Evolutionary conservation across 1,139 yeast genomes (phyloP).

Genomic region (Eremothecium cymbalariae): DNA sequence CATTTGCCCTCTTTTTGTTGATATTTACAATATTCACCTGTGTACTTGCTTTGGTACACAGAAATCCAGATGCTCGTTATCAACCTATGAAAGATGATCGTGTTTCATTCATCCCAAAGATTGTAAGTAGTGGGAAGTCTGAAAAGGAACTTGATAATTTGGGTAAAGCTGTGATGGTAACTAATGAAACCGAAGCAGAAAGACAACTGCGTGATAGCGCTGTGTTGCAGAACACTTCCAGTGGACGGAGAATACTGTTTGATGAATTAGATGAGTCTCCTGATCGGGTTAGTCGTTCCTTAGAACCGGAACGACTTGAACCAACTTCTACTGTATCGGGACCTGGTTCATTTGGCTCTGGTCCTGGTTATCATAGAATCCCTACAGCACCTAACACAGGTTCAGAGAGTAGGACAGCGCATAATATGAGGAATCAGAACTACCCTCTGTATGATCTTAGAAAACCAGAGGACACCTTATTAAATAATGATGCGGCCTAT

Average conservation of each 20-base stretch:
- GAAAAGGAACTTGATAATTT: slow-evolving; percentile 69
- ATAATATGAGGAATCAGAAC: no score
- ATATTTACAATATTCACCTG: slow-evolving; percentile 84
- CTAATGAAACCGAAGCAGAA: slow-evolving; percentile 45
- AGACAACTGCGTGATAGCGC: slow-evolving; percentile 23
- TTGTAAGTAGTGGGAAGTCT: slow-evolving; percentile 33
- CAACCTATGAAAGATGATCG: slow-evolving; percentile 97
- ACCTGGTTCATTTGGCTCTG: slow-evolving; percentile 11
- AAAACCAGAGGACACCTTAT: slow-evolving; percentile 29
- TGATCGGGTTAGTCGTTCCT: background rate
- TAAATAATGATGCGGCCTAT: no score
- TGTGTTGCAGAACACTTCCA: slow-evolving; percentile 5
- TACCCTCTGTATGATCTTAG: no score
- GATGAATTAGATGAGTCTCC: slow-evolving; percentile 6
- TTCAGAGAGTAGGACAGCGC: slow-evolving; percentile 10
- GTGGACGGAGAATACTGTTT: background rate
- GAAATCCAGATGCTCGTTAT: slow-evolving; percentile 91
- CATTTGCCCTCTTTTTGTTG: slow-evolving; percentile 72
- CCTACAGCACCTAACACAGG: slow-evolving; percentile 15
- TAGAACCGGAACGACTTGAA: slow-evolving; percentile 22
- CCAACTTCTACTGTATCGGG: slow-evolving; percentile 35
- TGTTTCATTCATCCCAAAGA: slow-evolving; percentile 69
- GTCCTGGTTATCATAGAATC: slow-evolving; percentile 10
- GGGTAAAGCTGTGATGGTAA: slow-evolving; percentile 82
- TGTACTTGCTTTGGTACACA: slow-evolving; percentile 70